phyloP scores from a whole-genome alignment of 2,329 filamentous ascomycete species.

The Beauveria australis region DNA sequence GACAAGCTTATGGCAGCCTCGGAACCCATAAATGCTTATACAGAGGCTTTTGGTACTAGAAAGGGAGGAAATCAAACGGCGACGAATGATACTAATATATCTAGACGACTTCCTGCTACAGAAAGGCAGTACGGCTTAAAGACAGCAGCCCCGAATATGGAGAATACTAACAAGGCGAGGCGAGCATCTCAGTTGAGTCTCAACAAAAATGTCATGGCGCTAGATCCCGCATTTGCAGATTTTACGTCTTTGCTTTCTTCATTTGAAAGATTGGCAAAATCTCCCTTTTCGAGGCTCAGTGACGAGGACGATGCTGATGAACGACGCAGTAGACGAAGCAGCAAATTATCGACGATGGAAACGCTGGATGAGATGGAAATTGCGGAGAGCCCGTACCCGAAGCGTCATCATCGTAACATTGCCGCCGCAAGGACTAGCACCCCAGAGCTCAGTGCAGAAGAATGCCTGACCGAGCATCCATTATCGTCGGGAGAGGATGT shows the following conservation, averaged over 20 bases:
- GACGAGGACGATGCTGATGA: conserved; percentile 13
- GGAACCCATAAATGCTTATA: not conserved
- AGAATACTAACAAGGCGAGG: not conserved
- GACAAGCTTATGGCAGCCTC: conserved; percentile 7
- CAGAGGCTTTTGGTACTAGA: not conserved
- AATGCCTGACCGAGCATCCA: conserved; percentile 3
- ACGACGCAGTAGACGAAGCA: conserved; percentile 1
- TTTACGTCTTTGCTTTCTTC: conserved; percentile 22
- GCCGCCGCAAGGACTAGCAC: not conserved
- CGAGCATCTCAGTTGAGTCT: conserved; percentile 12
- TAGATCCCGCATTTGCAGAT: conserved; percentile 20
- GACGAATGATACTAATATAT: not conserved
- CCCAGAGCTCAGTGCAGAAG: not conserved
- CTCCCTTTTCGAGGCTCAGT: conserved; percentile 16
- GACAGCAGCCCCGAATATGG: not conserved
- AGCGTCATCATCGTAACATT: conserved; percentile 8
- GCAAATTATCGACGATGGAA: conserved; percentile 7
- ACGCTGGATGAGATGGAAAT: not conserved
- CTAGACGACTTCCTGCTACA: conserved; percentile 1
- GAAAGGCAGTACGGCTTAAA: conserved; percentile 3
- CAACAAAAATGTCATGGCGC: conserved; percentile 11
- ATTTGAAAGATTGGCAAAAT: conserved; percentile 20
- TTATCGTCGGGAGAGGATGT: conserved; percentile 14
- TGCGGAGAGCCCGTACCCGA: conserved; percentile 2
- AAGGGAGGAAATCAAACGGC: not conserved